These are phyloP conservation scores for Fusarium musae DNA, from an alignment of 2,329 filamentous ascomycete species.

Conservation along the genomic window DNA sequence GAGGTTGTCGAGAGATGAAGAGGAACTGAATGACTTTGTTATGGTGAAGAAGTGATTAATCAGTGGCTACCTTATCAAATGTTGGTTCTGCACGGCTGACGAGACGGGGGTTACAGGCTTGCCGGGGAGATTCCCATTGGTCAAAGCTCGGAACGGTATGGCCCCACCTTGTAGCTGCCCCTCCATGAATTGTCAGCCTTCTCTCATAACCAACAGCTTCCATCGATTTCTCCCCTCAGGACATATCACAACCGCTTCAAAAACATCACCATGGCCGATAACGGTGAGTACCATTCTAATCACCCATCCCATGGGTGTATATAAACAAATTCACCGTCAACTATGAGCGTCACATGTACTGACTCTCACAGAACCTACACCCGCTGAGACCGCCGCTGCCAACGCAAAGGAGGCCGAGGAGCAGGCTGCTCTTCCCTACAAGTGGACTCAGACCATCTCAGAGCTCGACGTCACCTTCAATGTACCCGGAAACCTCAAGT, in stretches of 20 bases:
- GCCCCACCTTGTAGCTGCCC: conserved; percentile 2
- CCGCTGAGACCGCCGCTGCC: conserved; percentile 68
- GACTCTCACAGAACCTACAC: conserved; percentile 58
- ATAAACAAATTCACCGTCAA: accelerated
- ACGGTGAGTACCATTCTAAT: conserved; percentile 11
- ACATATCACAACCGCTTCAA: conserved; percentile 3
- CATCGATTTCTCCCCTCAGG: conserved; percentile 28
- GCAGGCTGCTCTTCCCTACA: conserved; percentile 92
- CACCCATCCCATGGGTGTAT: accelerated
- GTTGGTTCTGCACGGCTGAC: conserved; percentile 43
- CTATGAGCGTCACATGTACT: neutral
- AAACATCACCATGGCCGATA: conserved; percentile 54
- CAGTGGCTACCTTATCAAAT: neutral
- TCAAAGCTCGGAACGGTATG: neutral
- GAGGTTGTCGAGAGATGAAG: neutral
- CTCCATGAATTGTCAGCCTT: conserved; percentile 47
- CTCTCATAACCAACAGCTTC: conserved; percentile 38
- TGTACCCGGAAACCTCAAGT: conserved; percentile 86
- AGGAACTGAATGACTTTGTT: neutral
- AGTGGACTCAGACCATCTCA: conserved; percentile 93
- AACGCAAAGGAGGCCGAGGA: conserved; percentile 82
- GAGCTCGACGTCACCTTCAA: conserved; percentile 84
- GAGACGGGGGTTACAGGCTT: conserved; percentile 14
- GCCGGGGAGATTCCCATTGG: conserved; percentile 34
- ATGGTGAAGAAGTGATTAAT: conserved; percentile 16